phyloP scores from a whole-genome alignment of 2,329 filamentous ascomycete genomes.

The Fusarium citri region DNA sequence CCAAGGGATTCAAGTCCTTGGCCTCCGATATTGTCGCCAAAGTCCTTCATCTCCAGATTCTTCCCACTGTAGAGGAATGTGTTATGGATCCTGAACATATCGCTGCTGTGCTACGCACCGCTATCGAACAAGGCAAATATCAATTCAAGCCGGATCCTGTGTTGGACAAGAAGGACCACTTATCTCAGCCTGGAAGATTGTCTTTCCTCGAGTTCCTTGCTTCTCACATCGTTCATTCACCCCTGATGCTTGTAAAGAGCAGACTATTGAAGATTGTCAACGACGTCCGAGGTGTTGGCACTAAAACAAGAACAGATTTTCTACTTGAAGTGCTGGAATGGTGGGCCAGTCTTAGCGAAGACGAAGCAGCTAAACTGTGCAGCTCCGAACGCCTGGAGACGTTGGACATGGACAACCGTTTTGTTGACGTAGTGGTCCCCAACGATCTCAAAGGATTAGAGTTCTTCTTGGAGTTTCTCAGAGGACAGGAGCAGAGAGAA shows the following conservation, averaged over 20 bases:
- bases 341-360: conserved; percentile 71
- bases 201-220: conserved; percentile 78
- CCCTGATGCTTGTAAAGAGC: conserved; percentile 75
- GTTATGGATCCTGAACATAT: conserved; percentile 82
- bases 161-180: conserved; percentile 64
- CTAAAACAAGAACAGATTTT: conserved; percentile 75
- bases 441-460: conserved; percentile 66
- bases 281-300: conserved; percentile 77
- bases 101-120: conserved; percentile 65
- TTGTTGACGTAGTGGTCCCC: conserved; percentile 64
- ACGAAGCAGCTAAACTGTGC: conserved; percentile 61
- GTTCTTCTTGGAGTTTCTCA: conserved; percentile 62
- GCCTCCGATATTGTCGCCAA: conserved; percentile 67
- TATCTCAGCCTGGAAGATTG: conserved; percentile 71
- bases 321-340: conserved; percentile 79
- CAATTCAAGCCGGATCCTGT: conserved; percentile 48
- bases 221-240: conserved; percentile 76
- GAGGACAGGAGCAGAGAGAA: conserved; percentile 54
- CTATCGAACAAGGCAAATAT: conserved; percentile 57
- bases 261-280: conserved; percentile 79
- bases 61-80: conserved; percentile 85
- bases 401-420: conserved; percentile 55
- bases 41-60: conserved; percentile 73
- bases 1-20: conserved; percentile 67
- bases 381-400: conserved; percentile 57